Evolutionary conservation across 345 rosid species (phyloP).

Genomic region (Arabis alpina): DNA sequence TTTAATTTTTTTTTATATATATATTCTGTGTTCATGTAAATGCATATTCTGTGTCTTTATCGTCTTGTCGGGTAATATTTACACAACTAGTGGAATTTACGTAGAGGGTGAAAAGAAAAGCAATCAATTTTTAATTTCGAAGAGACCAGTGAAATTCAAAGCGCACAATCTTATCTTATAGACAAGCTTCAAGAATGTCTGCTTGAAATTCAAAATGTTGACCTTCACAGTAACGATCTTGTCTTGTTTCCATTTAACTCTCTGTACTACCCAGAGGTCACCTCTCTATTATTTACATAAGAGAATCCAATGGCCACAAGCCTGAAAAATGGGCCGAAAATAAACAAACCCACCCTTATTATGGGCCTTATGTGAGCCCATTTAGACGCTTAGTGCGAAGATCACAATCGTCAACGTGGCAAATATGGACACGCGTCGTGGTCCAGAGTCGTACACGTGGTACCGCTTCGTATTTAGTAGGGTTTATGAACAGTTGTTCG

Average conservation of each 20-base stretch:
- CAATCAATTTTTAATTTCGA: not conserved
- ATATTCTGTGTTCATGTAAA: too few species aligned
- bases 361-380: constrained; percentile 1
- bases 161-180: constrained; percentile 29
- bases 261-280: not conserved
- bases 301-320: constrained; percentile 17
- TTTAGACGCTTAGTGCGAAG: not conserved
- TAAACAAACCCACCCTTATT: not conserved
- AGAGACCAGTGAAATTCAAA: constrained; percentile 13
- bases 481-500: constrained; percentile 4
- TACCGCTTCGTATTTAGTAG: not conserved
- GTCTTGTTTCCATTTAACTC: constrained; percentile 24
- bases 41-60: too few species aligned
- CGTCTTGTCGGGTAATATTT: constrained; percentile 10
- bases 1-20: too few species aligned
- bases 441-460: not conserved
- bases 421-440: not conserved
- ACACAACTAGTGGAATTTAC: not conserved
- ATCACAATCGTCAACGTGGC: constrained; percentile 15
- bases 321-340: not conserved
- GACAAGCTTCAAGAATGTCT: constrained; percentile 20
- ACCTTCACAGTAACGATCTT: not conserved
- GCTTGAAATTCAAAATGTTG: constrained; percentile 6
- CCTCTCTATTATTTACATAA: not conserved
- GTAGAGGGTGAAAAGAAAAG: constrained; percentile 5